Base-by-base conservation (phyloP, 768 basidiomycete genomes). In the Serendipita indica region DNA sequence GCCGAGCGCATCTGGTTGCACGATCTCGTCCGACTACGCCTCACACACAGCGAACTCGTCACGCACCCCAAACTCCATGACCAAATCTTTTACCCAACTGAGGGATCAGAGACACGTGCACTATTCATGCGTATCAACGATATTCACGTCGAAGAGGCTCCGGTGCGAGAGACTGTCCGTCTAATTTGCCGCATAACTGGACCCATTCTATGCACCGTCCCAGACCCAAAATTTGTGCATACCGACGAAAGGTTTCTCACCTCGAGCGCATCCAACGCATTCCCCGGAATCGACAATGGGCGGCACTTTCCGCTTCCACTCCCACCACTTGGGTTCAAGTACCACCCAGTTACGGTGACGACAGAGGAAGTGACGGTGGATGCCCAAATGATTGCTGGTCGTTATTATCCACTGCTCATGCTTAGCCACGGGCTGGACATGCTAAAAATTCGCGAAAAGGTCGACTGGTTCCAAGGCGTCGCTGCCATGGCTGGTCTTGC, bases 1-100 rank as follows among this genome's bases (percentile, higher is more conserved):
- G 80, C 83, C 1, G 90, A 92, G 65, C 77, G 87, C 30, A 86
- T 92, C 57, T 94, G 90, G 89, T 73, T 77, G 3, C 86, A 85
- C 60, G 90, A 94, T 62, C 77, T 92, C 58, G 78, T 92, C 34
- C 79, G 90, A 22, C 73, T 94, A 52, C 87, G 87, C 64, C 69
- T 84, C 25, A 77, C 1, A 33, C 58, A 60, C 33, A 39, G 28
- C 25, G 56, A 57, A 13, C 35, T 39, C 5, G 16, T 43, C 12
- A 13, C 6, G 12, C 25, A 57, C 34, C 59, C 30, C 10, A 37
- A 60, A 43, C 54, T 62, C 6, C 57, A 77, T 1, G 74, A 76
- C 43, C 67, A 78, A 60, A 81, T 89, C 39, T 68, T 74, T 2
- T 70, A 81, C 1, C 81, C 86, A 0, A 77, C 85, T 18, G 81